Percentiles rank a stretch among this genome's conserved stretches.
Evolutionary conservation across 495 filamentous ascomycete genomes (phyloP).

Genomic region (Penicillium pancosmium): DNA sequence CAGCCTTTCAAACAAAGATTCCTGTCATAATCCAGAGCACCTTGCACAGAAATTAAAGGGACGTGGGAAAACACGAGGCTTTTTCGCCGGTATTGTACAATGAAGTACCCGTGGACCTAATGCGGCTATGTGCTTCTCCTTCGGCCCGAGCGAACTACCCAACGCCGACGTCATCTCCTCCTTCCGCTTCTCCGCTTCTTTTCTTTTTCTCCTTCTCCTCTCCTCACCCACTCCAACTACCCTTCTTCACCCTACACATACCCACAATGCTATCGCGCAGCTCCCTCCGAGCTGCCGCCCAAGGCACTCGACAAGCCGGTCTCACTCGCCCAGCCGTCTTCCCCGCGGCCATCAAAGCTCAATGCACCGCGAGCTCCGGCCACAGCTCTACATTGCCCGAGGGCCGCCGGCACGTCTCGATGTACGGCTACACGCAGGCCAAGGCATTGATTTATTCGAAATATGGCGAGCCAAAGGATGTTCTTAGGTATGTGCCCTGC

Average conservation of each 20-base stretch:
- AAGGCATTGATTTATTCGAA: constrained; percentile 85
- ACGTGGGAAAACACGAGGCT: no score
- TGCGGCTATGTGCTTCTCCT: constrained; percentile 6
- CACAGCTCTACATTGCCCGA: constrained; percentile 5
- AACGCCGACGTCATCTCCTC: constrained; percentile 33
- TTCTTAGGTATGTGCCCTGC: constrained; percentile 59
- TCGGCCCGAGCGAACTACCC: constrained; percentile 28
- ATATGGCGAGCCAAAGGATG: constrained; percentile 83
- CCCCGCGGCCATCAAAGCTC: constrained; percentile 30
- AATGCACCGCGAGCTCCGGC: constrained; percentile 12
- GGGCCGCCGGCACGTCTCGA: constrained; percentile 55
- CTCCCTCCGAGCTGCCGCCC: constrained; percentile 26
- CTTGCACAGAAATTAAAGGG: no score
- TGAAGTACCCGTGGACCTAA: no score
- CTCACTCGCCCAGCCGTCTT: no score
- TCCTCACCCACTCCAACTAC: neutral
- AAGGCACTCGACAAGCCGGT: neutral
- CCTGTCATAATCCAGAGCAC: no score
- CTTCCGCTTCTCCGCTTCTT: constrained; percentile 3
- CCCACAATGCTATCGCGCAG: constrained; percentile 40
- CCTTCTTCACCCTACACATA: neutral
- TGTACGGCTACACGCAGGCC: constrained; percentile 96
- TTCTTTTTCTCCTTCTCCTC: constrained; percentile 1
- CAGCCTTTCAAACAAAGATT: no score
- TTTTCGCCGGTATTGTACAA: no score